Conservation (phyloP, 225 moss, liverwort and hornwort genomes). For the Polytrichum formosum region DNA sequence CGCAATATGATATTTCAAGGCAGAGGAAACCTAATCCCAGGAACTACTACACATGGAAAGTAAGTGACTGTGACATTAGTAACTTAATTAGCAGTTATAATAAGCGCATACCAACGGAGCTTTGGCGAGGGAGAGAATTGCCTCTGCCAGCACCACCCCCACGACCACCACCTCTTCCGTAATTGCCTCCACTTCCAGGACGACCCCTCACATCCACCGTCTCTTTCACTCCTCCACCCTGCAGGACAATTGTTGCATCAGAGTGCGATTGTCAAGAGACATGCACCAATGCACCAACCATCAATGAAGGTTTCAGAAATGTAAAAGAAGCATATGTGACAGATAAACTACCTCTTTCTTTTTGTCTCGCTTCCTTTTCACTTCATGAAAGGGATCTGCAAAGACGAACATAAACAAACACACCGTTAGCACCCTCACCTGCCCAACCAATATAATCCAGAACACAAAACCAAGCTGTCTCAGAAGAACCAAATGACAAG, state of each 20-base stretch:
- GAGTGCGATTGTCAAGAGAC: no score
- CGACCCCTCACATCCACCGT: slow-evolving; percentile 54
- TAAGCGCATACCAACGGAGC: slow-evolving; percentile 38
- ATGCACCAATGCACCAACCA: no score
- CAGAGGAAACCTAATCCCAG: no score
- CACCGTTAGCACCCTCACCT: neutral
- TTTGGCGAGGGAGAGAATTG: slow-evolving; percentile 54
- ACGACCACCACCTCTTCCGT: slow-evolving; percentile 62
- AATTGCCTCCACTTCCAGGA: slow-evolving; percentile 55
- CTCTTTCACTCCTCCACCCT: slow-evolving; percentile 62
- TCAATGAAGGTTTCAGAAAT: neutral
- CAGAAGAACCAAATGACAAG: no score
- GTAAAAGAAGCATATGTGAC: neutral
- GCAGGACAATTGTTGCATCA: slow-evolving; percentile 3
- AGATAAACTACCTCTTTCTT: slow-evolving; percentile 68
- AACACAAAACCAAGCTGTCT: no score
- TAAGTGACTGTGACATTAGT: no score
- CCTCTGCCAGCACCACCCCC: slow-evolving; percentile 78
- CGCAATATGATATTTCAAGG: no score
- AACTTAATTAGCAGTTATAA: no score
- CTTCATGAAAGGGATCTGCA: slow-evolving; percentile 91
- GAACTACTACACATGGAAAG: no score
- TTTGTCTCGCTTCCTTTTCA: slow-evolving; percentile 86
- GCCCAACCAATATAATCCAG: neutral
- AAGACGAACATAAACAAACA: neutral